Conservation (phyloP, 768 basidiomycete species). For the Serendipita indica region DNA sequence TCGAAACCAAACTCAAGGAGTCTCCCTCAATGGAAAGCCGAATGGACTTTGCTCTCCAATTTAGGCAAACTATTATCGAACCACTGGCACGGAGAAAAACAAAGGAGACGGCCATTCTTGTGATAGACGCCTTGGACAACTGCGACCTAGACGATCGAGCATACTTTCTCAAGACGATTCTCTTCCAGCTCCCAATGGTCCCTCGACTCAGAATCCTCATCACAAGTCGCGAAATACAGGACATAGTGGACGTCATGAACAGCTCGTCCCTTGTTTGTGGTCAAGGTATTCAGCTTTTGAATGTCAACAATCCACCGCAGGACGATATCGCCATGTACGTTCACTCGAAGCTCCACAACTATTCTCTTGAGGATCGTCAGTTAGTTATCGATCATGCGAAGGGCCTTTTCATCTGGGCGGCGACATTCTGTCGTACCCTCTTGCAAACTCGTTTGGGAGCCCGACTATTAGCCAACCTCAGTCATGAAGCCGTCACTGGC, state of each 20-base stretch:
- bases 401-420: neutral
- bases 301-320: neutral
- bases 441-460: neutral
- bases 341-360: neutral
- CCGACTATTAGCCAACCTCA: neutral
- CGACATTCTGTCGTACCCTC: neutral
- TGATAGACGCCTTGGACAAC: constrained; percentile 4
- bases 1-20: neutral
- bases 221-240: neutral
- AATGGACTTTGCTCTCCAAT: neutral
- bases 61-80: neutral
- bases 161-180: neutral
- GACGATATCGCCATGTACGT: neutral
- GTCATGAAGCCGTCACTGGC: neutral
- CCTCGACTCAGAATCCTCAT: constrained; percentile 6
- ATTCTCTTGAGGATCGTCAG: neutral
- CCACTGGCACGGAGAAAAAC: neutral
- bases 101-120: neutral
- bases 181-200: neutral
- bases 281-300: neutral
- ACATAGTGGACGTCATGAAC: neutral
- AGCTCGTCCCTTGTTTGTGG: neutral
- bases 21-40: neutral
- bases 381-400: neutral
- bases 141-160: neutral